These are phyloP conservation scores for Microthlaspi erraticum DNA, from an alignment of 345 rosid genomes.

Conservation along the genomic window DNA sequence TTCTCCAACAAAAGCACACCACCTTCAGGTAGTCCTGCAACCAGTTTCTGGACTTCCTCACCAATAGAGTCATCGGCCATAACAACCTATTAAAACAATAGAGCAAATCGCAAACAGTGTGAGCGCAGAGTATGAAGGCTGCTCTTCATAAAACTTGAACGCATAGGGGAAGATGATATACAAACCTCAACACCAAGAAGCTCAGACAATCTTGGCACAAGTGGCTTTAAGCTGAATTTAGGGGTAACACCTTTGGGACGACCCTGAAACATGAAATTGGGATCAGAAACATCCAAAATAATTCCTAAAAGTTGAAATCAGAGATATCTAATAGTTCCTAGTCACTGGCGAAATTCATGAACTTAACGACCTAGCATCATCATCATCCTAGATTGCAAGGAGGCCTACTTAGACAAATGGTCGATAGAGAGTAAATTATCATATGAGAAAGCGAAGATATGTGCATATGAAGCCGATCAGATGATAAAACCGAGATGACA, in stretches of 20 bases:
- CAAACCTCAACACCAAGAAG: slow-evolving; percentile 86
- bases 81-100: slow-evolving; percentile 50
- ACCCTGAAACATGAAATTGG: slow-evolving; percentile 58
- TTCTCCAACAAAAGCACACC: slow-evolving; percentile 90
- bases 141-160: background rate
- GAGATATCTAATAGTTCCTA: background rate
- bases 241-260: slow-evolving; percentile 95
- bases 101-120: slow-evolving; percentile 1
- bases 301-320: background rate
- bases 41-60: slow-evolving; percentile 84
- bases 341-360: background rate
- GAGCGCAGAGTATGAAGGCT: background rate
- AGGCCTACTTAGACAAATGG: no score
- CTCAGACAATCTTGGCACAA: slow-evolving; percentile 81
- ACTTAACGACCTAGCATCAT: background rate
- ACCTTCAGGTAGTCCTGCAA: slow-evolving; percentile 86
- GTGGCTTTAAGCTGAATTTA: slow-evolving; percentile 89
- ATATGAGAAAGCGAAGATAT: background rate
- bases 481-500: background rate
- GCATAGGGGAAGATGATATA: background rate
- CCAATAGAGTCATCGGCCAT: slow-evolving; percentile 95
- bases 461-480: background rate
- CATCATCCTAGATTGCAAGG: no score
- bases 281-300: slow-evolving; percentile 20
- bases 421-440: no score